Evolutionary conservation across 2,329 filamentous ascomycete species (phyloP).

Genomic region (Trichoderma pleuroti): DNA sequence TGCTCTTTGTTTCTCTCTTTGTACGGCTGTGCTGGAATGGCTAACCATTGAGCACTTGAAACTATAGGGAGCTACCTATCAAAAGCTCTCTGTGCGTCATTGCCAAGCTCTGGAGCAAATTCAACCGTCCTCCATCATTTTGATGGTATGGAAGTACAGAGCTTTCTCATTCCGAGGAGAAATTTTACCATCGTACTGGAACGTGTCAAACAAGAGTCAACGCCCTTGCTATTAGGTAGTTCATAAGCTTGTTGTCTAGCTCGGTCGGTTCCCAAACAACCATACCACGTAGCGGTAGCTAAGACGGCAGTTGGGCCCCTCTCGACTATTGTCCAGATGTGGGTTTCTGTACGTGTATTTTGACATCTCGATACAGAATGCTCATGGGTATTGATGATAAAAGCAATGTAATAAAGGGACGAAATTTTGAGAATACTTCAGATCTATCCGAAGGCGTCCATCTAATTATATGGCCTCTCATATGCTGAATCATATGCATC

Average conservation of each 20-base stretch:
- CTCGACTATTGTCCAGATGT: not conserved
- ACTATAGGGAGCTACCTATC: not conserved
- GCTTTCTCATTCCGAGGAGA: too few species aligned
- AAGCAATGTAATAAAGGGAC: not conserved
- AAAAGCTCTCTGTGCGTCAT: not conserved
- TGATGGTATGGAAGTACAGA: not conserved
- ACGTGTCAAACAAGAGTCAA: not conserved
- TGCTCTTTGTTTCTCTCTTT: not conserved
- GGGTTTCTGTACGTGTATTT: not conserved
- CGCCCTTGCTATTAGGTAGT: not conserved
- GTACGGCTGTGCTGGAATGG: not conserved
- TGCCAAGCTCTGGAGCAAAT: not conserved
- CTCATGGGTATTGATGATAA: not conserved
- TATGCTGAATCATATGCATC: not conserved
- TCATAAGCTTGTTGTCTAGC: not conserved
- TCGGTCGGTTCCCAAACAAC: not conserved
- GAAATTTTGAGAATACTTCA: not conserved
- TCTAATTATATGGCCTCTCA: not conserved
- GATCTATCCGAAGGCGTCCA: not conserved
- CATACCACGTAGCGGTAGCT: not conserved
- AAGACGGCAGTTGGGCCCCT: not conserved
- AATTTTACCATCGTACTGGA: not conserved
- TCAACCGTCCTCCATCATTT: not conserved
- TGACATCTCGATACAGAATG: not conserved
- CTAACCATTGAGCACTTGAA: not conserved